phyloP scores from a whole-genome alignment of 75 land plant genomes.

The Sequoiadendron giganteum region DNA sequence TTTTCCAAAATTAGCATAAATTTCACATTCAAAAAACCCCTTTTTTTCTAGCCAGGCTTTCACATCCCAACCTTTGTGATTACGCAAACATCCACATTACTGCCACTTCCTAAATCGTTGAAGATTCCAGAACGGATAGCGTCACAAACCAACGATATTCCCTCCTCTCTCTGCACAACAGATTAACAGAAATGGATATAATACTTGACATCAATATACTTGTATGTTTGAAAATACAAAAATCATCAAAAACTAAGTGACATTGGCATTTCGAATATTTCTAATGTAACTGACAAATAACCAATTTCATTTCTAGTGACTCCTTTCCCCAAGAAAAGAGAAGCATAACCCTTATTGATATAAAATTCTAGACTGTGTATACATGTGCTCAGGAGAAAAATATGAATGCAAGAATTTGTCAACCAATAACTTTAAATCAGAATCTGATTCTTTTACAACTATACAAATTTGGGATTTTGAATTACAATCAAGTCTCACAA shows the following conservation, averaged over 20 bases:
- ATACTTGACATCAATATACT: neutral
- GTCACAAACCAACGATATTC: conserved; percentile 69
- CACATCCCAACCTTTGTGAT: conserved; percentile 73
- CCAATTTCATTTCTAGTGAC: neutral
- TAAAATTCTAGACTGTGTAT: neutral
- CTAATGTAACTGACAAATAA: neutral
- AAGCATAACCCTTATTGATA: neutral
- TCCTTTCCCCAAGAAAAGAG: neutral
- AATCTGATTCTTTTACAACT: neutral
- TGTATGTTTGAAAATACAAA: neutral
- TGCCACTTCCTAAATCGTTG: conserved; percentile 99
- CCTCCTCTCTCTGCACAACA: conserved; percentile 80
- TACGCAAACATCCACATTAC: conserved; percentile 96
- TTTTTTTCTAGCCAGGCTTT: neutral
- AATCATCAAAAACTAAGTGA: neutral
- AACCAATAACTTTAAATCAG: neutral
- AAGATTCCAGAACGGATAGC: conserved; percentile 96
- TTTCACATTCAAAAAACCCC: neutral
- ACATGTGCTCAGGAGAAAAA: neutral
- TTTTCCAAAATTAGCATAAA: too few species aligned
- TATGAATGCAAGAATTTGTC: neutral
- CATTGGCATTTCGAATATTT: neutral
- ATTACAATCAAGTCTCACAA: neutral
- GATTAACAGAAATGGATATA: neutral
- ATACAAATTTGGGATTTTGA: neutral